phyloP scores from a whole-genome alignment of 352 stramenopile genomes.

The Pythium plurisporium region DNA sequence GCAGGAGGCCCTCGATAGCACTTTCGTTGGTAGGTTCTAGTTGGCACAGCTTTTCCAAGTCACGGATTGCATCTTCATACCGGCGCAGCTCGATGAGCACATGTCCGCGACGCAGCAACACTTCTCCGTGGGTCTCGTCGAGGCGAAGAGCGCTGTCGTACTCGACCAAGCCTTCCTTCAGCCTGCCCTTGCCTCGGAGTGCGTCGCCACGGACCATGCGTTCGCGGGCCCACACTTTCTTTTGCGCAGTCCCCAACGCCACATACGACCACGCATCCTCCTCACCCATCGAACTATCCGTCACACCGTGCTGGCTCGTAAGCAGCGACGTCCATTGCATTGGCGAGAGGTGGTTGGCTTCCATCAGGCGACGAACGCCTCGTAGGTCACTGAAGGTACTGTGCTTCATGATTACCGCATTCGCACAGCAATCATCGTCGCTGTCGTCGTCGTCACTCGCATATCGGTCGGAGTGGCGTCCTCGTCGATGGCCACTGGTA shows the following conservation, averaged over 20 bases:
- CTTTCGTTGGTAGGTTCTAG: slow-evolving; percentile 19
- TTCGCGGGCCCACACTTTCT: slow-evolving; percentile 34
- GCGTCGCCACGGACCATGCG: slow-evolving; percentile 23
- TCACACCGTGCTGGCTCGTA: not conserved
- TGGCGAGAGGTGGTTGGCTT: not conserved
- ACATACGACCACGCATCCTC: slow-evolving; percentile 28
- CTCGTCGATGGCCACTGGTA: not conserved
- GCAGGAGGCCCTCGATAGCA: slow-evolving; percentile 16
- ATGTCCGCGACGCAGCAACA: slow-evolving; percentile 24
- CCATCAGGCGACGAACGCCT: slow-evolving; percentile 21
- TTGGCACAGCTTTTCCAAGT: slow-evolving; percentile 27
- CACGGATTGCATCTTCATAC: slow-evolving; percentile 32
- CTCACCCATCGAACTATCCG: not conserved
- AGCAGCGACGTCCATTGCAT: slow-evolving; percentile 3
- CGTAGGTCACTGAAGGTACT: slow-evolving; percentile 27
- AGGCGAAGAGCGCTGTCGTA: slow-evolving; percentile 36
- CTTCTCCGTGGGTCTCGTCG: slow-evolving; percentile 21
- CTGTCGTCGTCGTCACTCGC: slow-evolving; percentile 15
- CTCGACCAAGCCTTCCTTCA: slow-evolving; percentile 32
- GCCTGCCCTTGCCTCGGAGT: slow-evolving; percentile 19
- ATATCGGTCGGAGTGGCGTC: not conserved
- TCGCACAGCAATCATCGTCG: slow-evolving; percentile 10
- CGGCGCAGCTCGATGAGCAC: slow-evolving; percentile 21
- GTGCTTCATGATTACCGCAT: slow-evolving; percentile 18
- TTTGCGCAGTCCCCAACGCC: slow-evolving; percentile 30